Evolutionary conservation across 805 yeast species (phyloP), one percentile per base, ranked within the genome.

Genomic region (Metschnikowia similis): DNA sequence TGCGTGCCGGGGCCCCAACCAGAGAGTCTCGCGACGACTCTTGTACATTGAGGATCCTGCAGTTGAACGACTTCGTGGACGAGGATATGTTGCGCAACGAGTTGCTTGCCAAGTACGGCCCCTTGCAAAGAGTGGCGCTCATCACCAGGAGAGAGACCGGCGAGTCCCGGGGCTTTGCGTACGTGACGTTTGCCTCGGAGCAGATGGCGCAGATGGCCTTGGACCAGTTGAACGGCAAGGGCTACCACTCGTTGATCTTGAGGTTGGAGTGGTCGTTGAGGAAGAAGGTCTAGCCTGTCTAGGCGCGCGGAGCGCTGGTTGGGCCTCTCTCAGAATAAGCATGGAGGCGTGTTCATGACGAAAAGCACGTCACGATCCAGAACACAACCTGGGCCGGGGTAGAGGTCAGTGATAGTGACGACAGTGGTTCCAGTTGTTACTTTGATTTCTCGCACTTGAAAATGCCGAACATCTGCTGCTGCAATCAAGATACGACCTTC

Each of bases 131-230:
- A 73, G 87, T 87, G 58, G 85, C 86, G 56, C 77, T 94, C 51
- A 90, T 90, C 52, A 87, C 88, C 75, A 88, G 90, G 74, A 86
- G 89, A 74, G 96, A 87, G 62, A 94, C 98, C 28, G 94, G 96
- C 57, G 85, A 85, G 70, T 87, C 96, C 41, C 87, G 89, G 74
- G 99, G 99, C 65, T 83, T 92, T 70, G 98, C 98, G 6, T 94
- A 89, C 70, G 95, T 91, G 57, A 85, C 92, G 53, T 87, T 87
- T 67, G 81, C 78, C 52, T 78, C 83, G 49, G 82, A 82, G 64
- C 67, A 70, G 50, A 74, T 72, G 58, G 99, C 98, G 40, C 84
- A 87, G 70, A 69, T 66, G 57, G 98, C 97, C 47, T 75, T 86
- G 71, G 83, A 86, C 55, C 67, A 65, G 48, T 79, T 90, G 70